Evolutionary conservation across 192 early-diverging fungal genomes (phyloP), one percentile per base, ranked within the genome.

Genomic region (Jimgerdemannia lactiflua): DNA sequence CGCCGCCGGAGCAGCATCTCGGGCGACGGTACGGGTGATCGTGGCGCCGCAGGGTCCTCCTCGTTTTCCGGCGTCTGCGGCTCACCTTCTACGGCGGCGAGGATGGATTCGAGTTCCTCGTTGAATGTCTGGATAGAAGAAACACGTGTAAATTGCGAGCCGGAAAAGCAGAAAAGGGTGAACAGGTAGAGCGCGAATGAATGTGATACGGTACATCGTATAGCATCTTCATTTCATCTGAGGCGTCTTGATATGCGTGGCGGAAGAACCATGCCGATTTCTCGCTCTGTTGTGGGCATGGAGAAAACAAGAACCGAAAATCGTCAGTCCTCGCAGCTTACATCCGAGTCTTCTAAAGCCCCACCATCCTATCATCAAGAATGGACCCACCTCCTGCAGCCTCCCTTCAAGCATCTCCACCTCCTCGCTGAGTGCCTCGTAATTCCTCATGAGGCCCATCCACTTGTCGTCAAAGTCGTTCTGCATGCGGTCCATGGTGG

Each of bases 381-480:
- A 42, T 17, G 63, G 43, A 9, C 64, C 4, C 44, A 73, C 72
- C 39, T 73, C 72, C 67, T 73, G 65, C 63, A 73, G 64, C 42
- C 67, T 64, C 39, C 10, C 2, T 20, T 64, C 72, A 10, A 73
- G 20, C 42, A 64, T 64, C n/a, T 73, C 72, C 3, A 73, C 44
- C 67, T 73, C 72, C 3, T 64, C 20, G 0, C 54, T 66, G 2
- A 75, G 40, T 3, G 67, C 6, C 40, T 75, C 65, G n/a, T 67
- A 75, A 41, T 75, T 75, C n/a, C 67, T 75, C 42, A 49, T 44
- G 11, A 75, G 44, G 29, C 44, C 74, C n/a, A 49, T 44, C 74
- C 74, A 75, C 20, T 49, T 41, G 39, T 75, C 74, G 39, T 75
- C 74, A 17, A 66, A 75, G 65, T 69, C 65, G 11, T 75, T 67